Evolutionary conservation across 1,284 basidiomycete species (phyloP).

Genomic region (Microbotryomycetes sp.): DNA sequence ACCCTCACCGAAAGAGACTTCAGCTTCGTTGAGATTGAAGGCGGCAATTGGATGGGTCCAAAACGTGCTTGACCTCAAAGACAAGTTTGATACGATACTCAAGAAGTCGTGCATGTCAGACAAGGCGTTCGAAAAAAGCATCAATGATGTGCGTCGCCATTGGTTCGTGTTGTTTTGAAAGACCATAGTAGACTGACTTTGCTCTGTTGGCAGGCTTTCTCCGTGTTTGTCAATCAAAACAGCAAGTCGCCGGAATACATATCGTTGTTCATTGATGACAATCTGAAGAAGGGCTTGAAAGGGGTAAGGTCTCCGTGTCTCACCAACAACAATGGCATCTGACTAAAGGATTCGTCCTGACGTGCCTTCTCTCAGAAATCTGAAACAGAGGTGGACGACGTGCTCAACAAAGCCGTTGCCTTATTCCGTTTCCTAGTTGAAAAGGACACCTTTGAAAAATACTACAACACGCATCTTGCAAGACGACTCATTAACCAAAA

Average conservation of each 20-base stretch:
- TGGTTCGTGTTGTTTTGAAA: neutral
- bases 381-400: conserved; percentile 79
- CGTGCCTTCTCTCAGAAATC: conserved; percentile 63
- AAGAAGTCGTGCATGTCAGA: conserved; percentile 64
- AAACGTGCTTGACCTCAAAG: conserved; percentile 82
- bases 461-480: conserved; percentile 94
- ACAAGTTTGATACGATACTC: conserved; percentile 78
- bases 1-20: conserved; percentile 47
- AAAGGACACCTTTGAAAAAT: conserved; percentile 96
- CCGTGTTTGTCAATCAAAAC: conserved; percentile 85
- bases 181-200: conserved; percentile 2
- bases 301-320: conserved; percentile 55
- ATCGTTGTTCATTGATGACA: conserved; percentile 94
- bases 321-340: conserved; percentile 1
- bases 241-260: conserved; percentile 87
- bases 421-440: conserved; percentile 91
- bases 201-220: conserved; percentile 63
- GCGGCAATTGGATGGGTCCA: conserved; percentile 89
- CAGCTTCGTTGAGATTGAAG: conserved; percentile 33
- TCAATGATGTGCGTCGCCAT: conserved; percentile 66
- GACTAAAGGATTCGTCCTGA: conserved; percentile 5
- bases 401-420: conserved; percentile 90
- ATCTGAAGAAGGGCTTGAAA: conserved; percentile 91
- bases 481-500: conserved; percentile 80
- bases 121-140: conserved; percentile 69